These are phyloP conservation scores for Scutellaria minor DNA, from an alignment of 257 asterid genomes.

Conservation along the genomic window DNA sequence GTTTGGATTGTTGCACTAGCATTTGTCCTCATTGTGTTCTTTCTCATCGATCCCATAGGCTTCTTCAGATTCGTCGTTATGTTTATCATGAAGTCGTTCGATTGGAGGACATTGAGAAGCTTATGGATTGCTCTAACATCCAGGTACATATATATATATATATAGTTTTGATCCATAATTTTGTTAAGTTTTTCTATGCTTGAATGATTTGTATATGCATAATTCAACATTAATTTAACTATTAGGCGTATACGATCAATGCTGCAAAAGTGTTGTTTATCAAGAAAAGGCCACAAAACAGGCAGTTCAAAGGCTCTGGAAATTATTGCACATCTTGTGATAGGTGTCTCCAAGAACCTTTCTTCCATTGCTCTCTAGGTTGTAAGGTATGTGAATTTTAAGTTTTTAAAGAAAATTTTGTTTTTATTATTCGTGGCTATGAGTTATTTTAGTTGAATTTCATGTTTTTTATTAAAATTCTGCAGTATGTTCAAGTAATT, in stretches of 20 bases:
- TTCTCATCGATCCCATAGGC: slow-evolving; percentile 79
- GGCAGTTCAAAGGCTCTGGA: slow-evolving; percentile 94
- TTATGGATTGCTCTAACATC: slow-evolving; percentile 85
- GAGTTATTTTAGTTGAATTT: slow-evolving; percentile 3
- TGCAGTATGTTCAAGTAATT: background rate
- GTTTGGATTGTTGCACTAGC: slow-evolving; percentile 93
- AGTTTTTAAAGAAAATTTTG: no score
- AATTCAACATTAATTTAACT: background rate
- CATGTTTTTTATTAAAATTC: background rate
- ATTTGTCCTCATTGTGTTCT: slow-evolving; percentile 94
- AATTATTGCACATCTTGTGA: slow-evolving; percentile 95
- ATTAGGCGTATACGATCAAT: slow-evolving; percentile 87
- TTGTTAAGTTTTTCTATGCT: no score
- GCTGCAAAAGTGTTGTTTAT: slow-evolving; percentile 86
- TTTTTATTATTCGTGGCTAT: no score
- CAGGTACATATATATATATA: slow-evolving; percentile 51
- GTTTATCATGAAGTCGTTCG: slow-evolving; percentile 94
- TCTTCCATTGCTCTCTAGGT: slow-evolving; percentile 89
- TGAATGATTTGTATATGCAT: background rate
- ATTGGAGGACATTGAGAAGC: slow-evolving; percentile 86
- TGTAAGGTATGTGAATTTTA: slow-evolving; percentile 68
- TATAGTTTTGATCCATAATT: no score
- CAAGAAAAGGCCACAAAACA: slow-evolving; percentile 91
- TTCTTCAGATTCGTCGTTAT: slow-evolving; percentile 91
- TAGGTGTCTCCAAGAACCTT: slow-evolving; percentile 89